Evolutionary conservation across 176 grass and related monocot genomes (phyloP).

Genomic region (Pontederia paniculata): DNA sequence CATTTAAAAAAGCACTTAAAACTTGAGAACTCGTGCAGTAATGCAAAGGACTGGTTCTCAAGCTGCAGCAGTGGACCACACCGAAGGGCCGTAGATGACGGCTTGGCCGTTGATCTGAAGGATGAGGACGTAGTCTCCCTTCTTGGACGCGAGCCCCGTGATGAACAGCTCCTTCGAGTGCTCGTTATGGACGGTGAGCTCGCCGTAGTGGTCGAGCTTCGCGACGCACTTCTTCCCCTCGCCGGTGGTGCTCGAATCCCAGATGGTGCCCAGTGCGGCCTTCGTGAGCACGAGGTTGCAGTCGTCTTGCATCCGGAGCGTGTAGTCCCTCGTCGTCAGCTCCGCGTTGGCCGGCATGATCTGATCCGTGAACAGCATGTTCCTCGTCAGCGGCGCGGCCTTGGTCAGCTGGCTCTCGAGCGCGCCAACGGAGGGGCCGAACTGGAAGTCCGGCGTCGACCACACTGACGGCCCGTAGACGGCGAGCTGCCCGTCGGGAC

Average conservation of each 20-base stretch:
- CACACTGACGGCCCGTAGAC: slow-evolving; percentile 1
- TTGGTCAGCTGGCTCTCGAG: no score
- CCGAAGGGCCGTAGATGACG: slow-evolving; percentile 2
- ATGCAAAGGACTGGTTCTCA: no score
- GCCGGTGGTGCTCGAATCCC: neutral
- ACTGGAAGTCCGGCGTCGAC: neutral
- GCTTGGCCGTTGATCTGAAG: slow-evolving; percentile 11
- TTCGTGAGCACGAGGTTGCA: neutral
- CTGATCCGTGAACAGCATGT: slow-evolving; percentile 14
- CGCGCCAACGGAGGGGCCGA: neutral
- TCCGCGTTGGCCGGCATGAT: neutral
- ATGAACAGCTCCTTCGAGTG: neutral
- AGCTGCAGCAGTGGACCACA: neutral
- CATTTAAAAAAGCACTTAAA: no score
- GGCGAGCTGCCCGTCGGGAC: neutral
- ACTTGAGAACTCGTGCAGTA: no score
- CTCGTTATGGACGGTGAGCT: slow-evolving; percentile 2
- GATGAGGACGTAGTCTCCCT: slow-evolving; percentile 9
- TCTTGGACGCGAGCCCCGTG: neutral
- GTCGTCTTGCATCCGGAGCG: neutral
- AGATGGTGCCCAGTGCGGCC: neutral
- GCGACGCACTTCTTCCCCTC: neutral
- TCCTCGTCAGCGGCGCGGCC: neutral
- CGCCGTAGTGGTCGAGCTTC: slow-evolving; percentile 7
- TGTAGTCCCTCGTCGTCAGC: slow-evolving; percentile 15